These are phyloP conservation scores for Coffea humblotiana DNA, from an alignment of 305 asterid species.

Conservation along the genomic window DNA sequence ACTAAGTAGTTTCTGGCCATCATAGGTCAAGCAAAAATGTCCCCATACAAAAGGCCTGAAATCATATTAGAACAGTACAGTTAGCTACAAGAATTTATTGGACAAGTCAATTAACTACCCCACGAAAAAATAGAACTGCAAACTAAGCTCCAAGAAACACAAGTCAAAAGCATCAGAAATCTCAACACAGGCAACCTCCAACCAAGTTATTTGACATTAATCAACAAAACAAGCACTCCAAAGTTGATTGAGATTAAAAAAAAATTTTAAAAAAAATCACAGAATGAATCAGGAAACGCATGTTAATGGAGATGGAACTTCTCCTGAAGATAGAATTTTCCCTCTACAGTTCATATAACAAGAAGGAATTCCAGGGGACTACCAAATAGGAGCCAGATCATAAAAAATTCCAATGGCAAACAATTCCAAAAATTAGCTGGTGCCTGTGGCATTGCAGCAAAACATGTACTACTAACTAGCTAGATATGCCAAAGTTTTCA, in stretches of 20 bases:
- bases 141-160: background rate
- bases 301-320: background rate
- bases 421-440: background rate
- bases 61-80: slow-evolving; percentile 11
- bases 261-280: background rate
- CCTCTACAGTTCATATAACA: background rate
- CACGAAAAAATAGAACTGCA: background rate
- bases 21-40: slow-evolving; percentile 76
- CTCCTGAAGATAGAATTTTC: background rate
- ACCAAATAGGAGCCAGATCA: background rate
- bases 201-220: no score
- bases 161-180: background rate
- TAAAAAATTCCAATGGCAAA: background rate
- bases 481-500: background rate
- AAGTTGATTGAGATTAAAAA: background rate
- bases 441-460: background rate
- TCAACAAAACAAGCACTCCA: background rate
- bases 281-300: background rate
- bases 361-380: background rate
- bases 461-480: background rate
- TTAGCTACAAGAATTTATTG: slow-evolving; percentile 7
- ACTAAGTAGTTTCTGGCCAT: slow-evolving; percentile 57
- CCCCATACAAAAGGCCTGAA: slow-evolving; percentile 87
- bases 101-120: background rate
- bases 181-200: background rate